Evolutionary conservation across 106 monocot genomes (phyloP).

Genomic region (Amphibolis antarctica): DNA sequence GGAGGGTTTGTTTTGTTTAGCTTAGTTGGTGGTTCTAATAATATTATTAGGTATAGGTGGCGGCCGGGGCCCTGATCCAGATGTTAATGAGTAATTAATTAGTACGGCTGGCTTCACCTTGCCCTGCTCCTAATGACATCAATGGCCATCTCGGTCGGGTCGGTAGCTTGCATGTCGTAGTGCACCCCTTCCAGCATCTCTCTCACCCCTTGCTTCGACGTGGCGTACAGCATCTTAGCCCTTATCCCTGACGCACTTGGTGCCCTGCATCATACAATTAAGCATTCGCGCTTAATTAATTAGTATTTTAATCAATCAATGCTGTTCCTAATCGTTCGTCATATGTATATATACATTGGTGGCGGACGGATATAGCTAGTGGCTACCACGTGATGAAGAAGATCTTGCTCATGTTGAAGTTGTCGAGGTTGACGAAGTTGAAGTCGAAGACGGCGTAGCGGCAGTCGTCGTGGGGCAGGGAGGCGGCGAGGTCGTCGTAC

Average conservation of each 20-base stretch:
- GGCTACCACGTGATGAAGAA: constrained; percentile 67
- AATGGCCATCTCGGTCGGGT: constrained; percentile 77
- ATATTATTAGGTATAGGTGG: no score
- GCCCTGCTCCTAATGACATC: constrained; percentile 66
- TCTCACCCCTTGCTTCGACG: constrained; percentile 76
- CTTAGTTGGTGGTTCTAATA: no score
- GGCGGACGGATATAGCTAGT: no score
- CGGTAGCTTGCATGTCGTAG: constrained; percentile 85
- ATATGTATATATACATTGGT: no score
- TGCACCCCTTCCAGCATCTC: constrained; percentile 75
- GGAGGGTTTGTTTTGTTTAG: no score
- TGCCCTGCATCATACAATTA: constrained; percentile 24
- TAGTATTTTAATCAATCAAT: neutral
- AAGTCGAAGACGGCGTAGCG: constrained; percentile 69
- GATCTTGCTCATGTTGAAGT: constrained; percentile 68
- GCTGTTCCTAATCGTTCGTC: neutral
- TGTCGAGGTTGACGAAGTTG: constrained; percentile 50
- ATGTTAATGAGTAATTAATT: no score
- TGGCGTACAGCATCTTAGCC: constrained; percentile 82
- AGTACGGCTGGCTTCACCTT: constrained; percentile 23
- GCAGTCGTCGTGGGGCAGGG: constrained; percentile 46
- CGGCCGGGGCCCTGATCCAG: no score
- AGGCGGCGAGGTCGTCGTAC: constrained; percentile 39
- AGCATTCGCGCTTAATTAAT: neutral
- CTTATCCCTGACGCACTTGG: constrained; percentile 64